A percentile compares a stretch with the other conserved stretches of the same genome.
Evolutionary conservation across 1,284 basidiomycete species (phyloP).

Genomic region (Austroboletus olivaceoglutinosus): DNA sequence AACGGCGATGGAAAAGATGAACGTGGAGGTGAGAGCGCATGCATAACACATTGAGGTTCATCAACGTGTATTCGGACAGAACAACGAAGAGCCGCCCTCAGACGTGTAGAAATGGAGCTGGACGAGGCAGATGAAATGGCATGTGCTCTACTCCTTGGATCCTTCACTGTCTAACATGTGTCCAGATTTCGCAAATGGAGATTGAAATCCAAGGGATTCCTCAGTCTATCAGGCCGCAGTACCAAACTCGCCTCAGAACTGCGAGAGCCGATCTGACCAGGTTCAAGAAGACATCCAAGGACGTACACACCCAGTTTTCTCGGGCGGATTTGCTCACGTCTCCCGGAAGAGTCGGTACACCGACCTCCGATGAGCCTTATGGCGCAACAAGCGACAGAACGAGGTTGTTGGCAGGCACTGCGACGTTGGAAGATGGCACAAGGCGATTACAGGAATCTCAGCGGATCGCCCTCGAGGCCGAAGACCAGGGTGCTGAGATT

Average conservation of each 20-base stretch:
- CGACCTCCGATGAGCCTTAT: slow-evolving; percentile 81
- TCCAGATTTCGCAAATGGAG: slow-evolving; percentile 96
- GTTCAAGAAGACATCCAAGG: slow-evolving; percentile 78
- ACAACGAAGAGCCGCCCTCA: slow-evolving; percentile 77
- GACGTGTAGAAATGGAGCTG: slow-evolving; percentile 90
- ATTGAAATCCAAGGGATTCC: slow-evolving; percentile 98
- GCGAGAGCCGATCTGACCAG: slow-evolving; percentile 72
- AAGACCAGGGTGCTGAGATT: slow-evolving; percentile 93
- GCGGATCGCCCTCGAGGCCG: slow-evolving; percentile 92
- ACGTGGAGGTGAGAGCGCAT: slow-evolving; percentile 47
- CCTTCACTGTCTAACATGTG: slow-evolving; percentile 6
- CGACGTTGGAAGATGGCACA: slow-evolving; percentile 74
- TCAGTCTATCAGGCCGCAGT: slow-evolving; percentile 73
- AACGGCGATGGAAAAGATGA: slow-evolving; percentile 59
- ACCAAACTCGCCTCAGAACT: slow-evolving; percentile 68
- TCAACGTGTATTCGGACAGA: slow-evolving; percentile 47
- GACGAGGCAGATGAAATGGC: slow-evolving; percentile 99
- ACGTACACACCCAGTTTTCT: slow-evolving; percentile 55
- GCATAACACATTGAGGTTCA: background rate
- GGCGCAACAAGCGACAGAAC: slow-evolving; percentile 64
- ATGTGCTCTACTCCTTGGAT: slow-evolving; percentile 17
- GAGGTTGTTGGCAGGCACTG: slow-evolving; percentile 74
- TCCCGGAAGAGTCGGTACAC: slow-evolving; percentile 42
- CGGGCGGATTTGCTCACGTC: slow-evolving; percentile 60
- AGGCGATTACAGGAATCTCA: slow-evolving; percentile 87